Evolutionary conservation across 208 protist genomes (phyloP), one percentile per base, ranked within the genome.

Genomic region (Polymyxa betae): DNA sequence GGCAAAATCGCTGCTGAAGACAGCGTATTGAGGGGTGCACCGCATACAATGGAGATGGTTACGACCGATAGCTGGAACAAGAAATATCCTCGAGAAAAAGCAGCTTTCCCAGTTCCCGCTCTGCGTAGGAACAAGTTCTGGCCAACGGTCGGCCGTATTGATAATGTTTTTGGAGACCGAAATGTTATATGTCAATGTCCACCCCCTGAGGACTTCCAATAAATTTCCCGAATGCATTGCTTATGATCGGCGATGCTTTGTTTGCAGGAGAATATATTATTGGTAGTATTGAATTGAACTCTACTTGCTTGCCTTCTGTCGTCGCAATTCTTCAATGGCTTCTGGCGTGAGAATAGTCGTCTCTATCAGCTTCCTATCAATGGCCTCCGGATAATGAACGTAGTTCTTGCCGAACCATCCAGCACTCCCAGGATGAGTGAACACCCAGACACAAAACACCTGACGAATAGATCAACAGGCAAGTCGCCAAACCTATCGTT

Each of bases 11-110:
- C 94, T 38, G 92, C 88, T 49, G 93, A 97, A n/a, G 95, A 99
- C 94, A 99, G 99, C 94, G 91, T 97, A 1, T 93, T 99, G 0
- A 97, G 96, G 66, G 98, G 98, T 92, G 96, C 98, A 0, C 98
- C 98, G 60, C 98, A 99, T 93, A 98, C 98, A 43, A 88, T 88
- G 89, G 64, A 88, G 68, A 87, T 93, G 41, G n/a, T 88, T 16
- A 40, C 41, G 0, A 77, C 89, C 38, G 89, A 97, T 38, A 92
- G 95, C 77, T 99, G 98, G 98, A 92, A 96, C 35, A 94, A 93
- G 46, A 95, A 96, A 64, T 99, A 99, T 94, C 94, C 95, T 0
- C 94, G 98, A 43, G 94, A 97, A 91, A 64, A 96, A 68, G 98
- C 98, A 20, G 98, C 95, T 40, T 99, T 96, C 94, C 98, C 98